Conservation (phyloP, 208 protist genomes). For the Acanthamoeba castellanii region DNA sequence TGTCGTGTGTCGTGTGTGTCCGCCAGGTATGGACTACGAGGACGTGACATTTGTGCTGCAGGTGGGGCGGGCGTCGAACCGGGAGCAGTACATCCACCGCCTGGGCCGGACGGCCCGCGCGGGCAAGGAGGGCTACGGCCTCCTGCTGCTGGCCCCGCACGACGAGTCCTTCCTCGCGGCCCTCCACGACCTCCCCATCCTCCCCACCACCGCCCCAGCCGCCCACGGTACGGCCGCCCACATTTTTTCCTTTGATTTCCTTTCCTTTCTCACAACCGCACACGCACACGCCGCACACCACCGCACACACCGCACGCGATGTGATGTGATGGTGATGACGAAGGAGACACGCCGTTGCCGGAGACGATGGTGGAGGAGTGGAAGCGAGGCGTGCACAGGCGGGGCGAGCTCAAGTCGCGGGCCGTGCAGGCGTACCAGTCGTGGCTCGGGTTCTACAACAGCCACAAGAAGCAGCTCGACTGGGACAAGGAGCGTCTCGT, state of each 20-base stretch:
- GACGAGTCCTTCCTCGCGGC: neutral
- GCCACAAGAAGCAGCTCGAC: neutral
- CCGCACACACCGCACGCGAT: too few species aligned
- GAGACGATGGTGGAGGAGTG: neutral
- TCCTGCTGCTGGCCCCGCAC: conserved; percentile 25
- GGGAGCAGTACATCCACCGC: conserved; percentile 39
- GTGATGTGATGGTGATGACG: too few species aligned
- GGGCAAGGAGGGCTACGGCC: conserved; percentile 32
- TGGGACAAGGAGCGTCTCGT: conserved; percentile 52
- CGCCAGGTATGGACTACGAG: conserved; percentile 96
- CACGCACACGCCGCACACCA: too few species aligned
- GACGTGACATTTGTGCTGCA: conserved; percentile 99
- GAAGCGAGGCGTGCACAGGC: neutral
- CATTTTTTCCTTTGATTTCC: too few species aligned
- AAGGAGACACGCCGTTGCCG: neutral
- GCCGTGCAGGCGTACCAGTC: conserved; percentile 2
- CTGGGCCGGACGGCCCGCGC: conserved; percentile 38
- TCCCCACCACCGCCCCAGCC: too few species aligned
- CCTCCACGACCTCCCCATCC: conserved; percentile 32
- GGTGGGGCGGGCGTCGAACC: neutral
- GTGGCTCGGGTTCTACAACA: conserved; percentile 55
- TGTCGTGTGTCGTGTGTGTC: too few species aligned
- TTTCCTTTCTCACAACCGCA: too few species aligned
- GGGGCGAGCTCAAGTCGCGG: neutral
- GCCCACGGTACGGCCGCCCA: too few species aligned